Conservation (phyloP, 345 rosid species). For the Alliaria petiolata region DNA sequence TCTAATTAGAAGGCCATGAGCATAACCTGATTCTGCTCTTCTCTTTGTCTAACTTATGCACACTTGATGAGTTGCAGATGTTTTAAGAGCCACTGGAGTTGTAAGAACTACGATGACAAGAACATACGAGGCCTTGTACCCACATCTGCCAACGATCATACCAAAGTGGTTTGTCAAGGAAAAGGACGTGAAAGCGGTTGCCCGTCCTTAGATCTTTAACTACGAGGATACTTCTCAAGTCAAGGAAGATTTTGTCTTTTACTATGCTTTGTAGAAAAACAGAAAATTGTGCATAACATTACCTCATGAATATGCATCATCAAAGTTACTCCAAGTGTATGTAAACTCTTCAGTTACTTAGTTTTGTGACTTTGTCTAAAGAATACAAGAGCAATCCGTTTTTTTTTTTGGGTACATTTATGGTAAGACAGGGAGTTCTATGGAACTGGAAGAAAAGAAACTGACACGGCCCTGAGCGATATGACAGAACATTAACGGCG, state of each 20-base stretch:
- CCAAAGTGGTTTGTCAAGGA: background rate
- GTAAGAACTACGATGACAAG: background rate
- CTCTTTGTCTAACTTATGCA: background rate
- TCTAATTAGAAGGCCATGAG: background rate
- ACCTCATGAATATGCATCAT: background rate
- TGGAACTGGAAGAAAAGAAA: constrained; percentile 63
- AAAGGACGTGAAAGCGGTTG: background rate
- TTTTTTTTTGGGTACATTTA: constrained; percentile 23
- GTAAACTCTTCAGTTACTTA: background rate
- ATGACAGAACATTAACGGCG: constrained; percentile 57
- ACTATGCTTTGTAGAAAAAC: background rate
- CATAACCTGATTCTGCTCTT: background rate
- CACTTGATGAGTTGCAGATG: constrained; percentile 2
- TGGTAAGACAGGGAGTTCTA: constrained; percentile 48
- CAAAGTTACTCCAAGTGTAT: constrained; percentile 1
- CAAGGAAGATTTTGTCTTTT: background rate
- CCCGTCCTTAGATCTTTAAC: background rate
- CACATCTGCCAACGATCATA: background rate
- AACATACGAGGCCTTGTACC: background rate
- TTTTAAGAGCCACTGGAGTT: background rate
- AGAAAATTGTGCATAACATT: background rate
- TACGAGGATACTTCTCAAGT: background rate
- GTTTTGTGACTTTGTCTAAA: background rate
- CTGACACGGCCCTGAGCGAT: constrained; percentile 63
- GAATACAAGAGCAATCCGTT: background rate